phyloP scores from a whole-genome alignment of 306 rosid species.

The Hippophae rhamnoides region DNA sequence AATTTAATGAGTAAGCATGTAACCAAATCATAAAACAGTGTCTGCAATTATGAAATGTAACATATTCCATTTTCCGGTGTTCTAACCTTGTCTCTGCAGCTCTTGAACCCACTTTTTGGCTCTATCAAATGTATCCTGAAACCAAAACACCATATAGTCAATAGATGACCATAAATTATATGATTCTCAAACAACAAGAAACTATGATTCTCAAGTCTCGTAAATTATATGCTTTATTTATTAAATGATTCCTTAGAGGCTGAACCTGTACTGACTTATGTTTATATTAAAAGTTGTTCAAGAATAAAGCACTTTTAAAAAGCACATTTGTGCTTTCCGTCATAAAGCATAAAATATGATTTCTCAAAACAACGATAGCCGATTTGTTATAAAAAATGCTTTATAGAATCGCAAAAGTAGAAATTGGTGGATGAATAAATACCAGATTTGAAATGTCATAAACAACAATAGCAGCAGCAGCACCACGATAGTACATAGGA shows the following conservation, averaged over 20 bases:
- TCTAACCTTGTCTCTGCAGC: conserved; percentile 63
- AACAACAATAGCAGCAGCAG: conserved; percentile 79
- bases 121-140: conserved; percentile 66
- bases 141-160: conserved; percentile 8
- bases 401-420: neutral
- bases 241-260: no score
- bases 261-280: no score
- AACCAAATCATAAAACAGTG: neutral
- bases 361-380: neutral
- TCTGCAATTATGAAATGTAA: neutral
- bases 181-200: neutral
- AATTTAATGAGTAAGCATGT: no score
- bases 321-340: no score
- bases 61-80: neutral
- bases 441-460: conserved; percentile 66
- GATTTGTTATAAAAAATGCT: neutral
- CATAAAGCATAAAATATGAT: no score
- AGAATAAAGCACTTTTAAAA: no score
- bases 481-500: conserved; percentile 94
- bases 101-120: conserved; percentile 94
- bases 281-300: no score
- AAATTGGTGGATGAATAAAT: conserved; percentile 16
- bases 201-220: neutral
- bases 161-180: neutral
- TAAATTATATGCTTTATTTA: no score